These are phyloP conservation scores for Trametes polyzona DNA, from an alignment of 1,284 basidiomycete species.

Conservation along the genomic window DNA sequence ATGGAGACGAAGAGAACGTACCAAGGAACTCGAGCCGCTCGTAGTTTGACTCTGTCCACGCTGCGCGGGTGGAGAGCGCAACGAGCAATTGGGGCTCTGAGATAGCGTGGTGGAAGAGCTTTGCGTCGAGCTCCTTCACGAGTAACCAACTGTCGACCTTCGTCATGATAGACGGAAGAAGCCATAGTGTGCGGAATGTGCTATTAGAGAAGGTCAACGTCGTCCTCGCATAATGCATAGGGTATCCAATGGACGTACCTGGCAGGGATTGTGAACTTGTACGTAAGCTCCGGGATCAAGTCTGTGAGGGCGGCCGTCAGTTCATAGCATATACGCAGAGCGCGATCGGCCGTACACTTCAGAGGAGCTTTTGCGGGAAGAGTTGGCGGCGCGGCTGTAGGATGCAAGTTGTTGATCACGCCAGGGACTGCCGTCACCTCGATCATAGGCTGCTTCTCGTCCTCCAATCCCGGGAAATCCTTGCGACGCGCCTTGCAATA, in stretches of 20 bases:
- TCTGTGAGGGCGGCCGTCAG: slow-evolving; percentile 47
- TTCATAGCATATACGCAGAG: not conserved
- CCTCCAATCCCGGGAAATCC: slow-evolving; percentile 61
- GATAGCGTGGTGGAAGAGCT: slow-evolving; percentile 63
- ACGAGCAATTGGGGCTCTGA: slow-evolving; percentile 60
- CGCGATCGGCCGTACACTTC: slow-evolving; percentile 51
- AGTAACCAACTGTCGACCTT: slow-evolving; percentile 73
- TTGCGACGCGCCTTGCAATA: slow-evolving; percentile 64
- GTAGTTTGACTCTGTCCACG: slow-evolving; percentile 71
- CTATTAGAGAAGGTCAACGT: slow-evolving; percentile 38
- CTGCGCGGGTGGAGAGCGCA: slow-evolving; percentile 71
- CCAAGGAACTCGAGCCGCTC: slow-evolving; percentile 82
- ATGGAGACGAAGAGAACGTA: slow-evolving; percentile 32
- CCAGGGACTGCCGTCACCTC: slow-evolving; percentile 60
- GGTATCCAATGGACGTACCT: slow-evolving; percentile 48
- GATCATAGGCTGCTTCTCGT: slow-evolving; percentile 71
- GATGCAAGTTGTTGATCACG: slow-evolving; percentile 58
- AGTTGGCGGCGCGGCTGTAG: slow-evolving; percentile 44
- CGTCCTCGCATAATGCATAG: too few species aligned
- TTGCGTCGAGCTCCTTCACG: slow-evolving; percentile 77
- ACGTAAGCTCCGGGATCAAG: slow-evolving; percentile 77
- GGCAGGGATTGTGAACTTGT: slow-evolving; percentile 71
- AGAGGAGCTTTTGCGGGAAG: slow-evolving; percentile 44
- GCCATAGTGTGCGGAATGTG: slow-evolving; percentile 63
- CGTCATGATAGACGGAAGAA: slow-evolving; percentile 72